Percentiles rank a stretch among this genome's conserved stretches.
phyloP scores from a whole-genome alignment of 305 asterid genomes.

The Solanum hybrid region DNA sequence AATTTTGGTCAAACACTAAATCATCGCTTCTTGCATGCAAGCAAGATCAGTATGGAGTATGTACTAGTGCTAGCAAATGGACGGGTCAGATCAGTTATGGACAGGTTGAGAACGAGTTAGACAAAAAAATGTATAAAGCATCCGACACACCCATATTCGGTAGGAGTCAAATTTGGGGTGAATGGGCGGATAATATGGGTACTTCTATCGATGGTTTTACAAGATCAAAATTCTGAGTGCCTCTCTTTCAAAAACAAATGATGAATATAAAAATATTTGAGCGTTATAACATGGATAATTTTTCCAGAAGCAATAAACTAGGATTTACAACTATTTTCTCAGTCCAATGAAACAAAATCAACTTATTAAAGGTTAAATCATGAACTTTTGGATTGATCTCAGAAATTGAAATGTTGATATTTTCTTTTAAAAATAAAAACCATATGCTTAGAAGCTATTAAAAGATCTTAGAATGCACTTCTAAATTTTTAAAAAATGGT shows the following conservation, averaged over 20 bases:
- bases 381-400: neutral
- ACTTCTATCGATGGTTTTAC: neutral
- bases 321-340: neutral
- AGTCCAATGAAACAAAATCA: neutral
- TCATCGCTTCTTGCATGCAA: neutral
- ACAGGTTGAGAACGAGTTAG: neutral
- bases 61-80: neutral
- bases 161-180: neutral
- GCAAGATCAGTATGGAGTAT: neutral
- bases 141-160: neutral
- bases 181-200: neutral
- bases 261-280: neutral
- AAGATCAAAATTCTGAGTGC: neutral
- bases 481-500: neutral
- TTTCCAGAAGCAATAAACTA: neutral
- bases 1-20: neutral
- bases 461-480: neutral
- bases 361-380: neutral
- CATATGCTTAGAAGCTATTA: neutral
- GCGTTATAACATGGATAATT: neutral
- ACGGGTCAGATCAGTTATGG: neutral
- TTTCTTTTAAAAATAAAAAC: neutral
- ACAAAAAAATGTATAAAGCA: neutral
- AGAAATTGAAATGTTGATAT: neutral
- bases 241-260: neutral